These are phyloP conservation scores for Phyllosticta ampelicida DNA, from an alignment of 2,329 filamentous ascomycete species.

Conservation along the genomic window DNA sequence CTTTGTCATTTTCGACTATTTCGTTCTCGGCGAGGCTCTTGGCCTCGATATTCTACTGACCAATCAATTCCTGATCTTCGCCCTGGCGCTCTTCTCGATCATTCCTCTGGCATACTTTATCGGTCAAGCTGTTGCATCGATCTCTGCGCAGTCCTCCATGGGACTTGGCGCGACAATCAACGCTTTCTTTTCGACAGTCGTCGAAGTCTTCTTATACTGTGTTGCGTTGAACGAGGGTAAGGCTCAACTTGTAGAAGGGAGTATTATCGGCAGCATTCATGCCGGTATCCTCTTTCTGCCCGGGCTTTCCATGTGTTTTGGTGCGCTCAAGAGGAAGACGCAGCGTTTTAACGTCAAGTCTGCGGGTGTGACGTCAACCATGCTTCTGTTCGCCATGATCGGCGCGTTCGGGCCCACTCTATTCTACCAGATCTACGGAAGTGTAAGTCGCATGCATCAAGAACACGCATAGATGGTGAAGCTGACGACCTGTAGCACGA, in stretches of 20 bases:
- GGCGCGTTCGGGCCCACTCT: conserved; percentile 90
- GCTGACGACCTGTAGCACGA: conserved; percentile 56
- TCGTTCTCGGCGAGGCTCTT: conserved; percentile 59
- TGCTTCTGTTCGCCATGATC: conserved; percentile 93
- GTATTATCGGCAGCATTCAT: conserved; percentile 95
- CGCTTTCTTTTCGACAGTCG: conserved; percentile 93
- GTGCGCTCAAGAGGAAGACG: conserved; percentile 93
- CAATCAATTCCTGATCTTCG: conserved; percentile 75
- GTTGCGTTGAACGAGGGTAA: conserved; percentile 89
- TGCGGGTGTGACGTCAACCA: conserved; percentile 92
- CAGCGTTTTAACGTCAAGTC: conserved; percentile 96
- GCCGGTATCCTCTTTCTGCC: conserved; percentile 91
- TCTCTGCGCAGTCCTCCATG: conserved; percentile 98
- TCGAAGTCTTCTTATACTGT: conserved; percentile 96
- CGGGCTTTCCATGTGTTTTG: conserved; percentile 96
- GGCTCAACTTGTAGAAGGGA: conserved; percentile 84
- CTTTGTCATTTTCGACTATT: conserved; percentile 91
- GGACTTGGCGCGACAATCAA: conserved; percentile 94
- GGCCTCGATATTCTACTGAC: conserved; percentile 65
- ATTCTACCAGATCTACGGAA: conserved; percentile 98
- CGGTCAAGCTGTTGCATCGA: conserved; percentile 93
- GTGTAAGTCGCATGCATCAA: conserved; percentile 39
- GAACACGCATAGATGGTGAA: not conserved
- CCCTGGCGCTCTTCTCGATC: conserved; percentile 75
- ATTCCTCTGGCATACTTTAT: conserved; percentile 98